These are phyloP conservation scores for Parietaria judaica DNA, from an alignment of 306 rosid species.

Conservation along the genomic window DNA sequence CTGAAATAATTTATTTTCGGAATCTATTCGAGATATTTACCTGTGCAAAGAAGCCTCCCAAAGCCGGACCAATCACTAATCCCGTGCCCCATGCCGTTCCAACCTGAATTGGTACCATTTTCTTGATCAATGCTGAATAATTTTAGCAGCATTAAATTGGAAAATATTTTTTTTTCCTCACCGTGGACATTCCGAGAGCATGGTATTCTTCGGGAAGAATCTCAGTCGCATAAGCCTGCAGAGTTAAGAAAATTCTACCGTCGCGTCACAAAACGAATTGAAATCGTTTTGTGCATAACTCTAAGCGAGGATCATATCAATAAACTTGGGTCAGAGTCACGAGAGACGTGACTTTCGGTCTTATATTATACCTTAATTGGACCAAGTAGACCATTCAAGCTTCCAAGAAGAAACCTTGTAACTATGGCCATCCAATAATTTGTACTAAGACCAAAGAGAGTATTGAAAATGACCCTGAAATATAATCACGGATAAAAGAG, in stretches of 20 bases:
- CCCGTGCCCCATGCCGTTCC: slow-evolving; percentile 78
- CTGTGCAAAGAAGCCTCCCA: slow-evolving; percentile 91
- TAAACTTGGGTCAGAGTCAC: background rate
- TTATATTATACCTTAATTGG: slow-evolving; percentile 62
- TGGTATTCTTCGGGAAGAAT: slow-evolving; percentile 65
- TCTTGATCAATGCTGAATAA: background rate
- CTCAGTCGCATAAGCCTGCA: slow-evolving; percentile 78
- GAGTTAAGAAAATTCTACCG: slow-evolving; percentile 17
- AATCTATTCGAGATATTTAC: slow-evolving; percentile 21
- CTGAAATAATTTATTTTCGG: background rate
- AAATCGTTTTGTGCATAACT: too few relatives aligned
- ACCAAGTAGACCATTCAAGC: slow-evolving; percentile 74
- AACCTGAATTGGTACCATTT: slow-evolving; percentile 33
- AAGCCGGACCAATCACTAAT: slow-evolving; percentile 75
- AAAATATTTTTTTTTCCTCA: too few relatives aligned
- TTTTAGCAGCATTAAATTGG: too few relatives aligned
- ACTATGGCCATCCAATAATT: slow-evolving; percentile 82
- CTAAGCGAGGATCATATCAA: background rate
- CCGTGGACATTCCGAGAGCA: slow-evolving; percentile 69
- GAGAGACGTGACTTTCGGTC: background rate
- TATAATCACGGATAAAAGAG: slow-evolving; percentile 7
- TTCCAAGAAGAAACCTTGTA: slow-evolving; percentile 75
- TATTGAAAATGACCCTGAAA: slow-evolving; percentile 66
- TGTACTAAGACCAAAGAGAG: slow-evolving; percentile 84
- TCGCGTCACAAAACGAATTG: background rate